Evolutionary conservation across 257 asterid genomes (phyloP).

Genomic region (Solanum chiquidenum): DNA sequence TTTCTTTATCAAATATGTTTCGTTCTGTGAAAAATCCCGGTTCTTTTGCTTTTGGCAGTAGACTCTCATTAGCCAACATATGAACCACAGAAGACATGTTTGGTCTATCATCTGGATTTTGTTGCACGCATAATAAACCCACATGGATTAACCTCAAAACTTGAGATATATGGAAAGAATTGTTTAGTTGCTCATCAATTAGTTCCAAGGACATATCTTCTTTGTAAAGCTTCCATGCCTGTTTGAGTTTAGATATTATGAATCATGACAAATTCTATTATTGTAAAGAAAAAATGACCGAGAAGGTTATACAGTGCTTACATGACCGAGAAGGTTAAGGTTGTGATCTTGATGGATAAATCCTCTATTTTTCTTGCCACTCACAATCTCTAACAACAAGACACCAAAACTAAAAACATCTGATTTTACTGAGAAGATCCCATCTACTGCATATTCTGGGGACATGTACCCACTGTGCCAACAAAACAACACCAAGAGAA

Average conservation of each 20-base stretch:
- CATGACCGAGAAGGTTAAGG: slow-evolving; percentile 26
- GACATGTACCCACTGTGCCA: slow-evolving; percentile 23
- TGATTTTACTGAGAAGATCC: slow-evolving; percentile 24
- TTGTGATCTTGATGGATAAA: slow-evolving; percentile 9
- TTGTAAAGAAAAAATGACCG: background rate
- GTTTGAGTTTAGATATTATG: background rate
- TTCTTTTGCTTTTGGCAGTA: background rate
- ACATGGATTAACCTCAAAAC: background rate
- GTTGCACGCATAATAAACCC: background rate
- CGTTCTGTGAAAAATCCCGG: background rate
- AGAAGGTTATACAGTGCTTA: background rate
- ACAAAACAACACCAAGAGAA: background rate
- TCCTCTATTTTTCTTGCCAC: slow-evolving; percentile 16
- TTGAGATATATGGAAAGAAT: background rate
- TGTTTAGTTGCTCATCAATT: background rate
- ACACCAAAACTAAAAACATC: slow-evolving; percentile 26
- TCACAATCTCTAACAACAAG: slow-evolving; percentile 16
- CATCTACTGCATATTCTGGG: slow-evolving; percentile 22
- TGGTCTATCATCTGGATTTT: background rate
- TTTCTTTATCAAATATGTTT: background rate
- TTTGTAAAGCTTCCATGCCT: slow-evolving; percentile 4
- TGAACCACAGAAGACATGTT: background rate
- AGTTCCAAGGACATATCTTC: background rate
- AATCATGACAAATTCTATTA: background rate
- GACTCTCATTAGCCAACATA: background rate